Percentiles rank a stretch among this genome's conserved stretches.
Conservation (phyloP, 345 rosid genomes). For the Gossypium rotundifolium region DNA sequence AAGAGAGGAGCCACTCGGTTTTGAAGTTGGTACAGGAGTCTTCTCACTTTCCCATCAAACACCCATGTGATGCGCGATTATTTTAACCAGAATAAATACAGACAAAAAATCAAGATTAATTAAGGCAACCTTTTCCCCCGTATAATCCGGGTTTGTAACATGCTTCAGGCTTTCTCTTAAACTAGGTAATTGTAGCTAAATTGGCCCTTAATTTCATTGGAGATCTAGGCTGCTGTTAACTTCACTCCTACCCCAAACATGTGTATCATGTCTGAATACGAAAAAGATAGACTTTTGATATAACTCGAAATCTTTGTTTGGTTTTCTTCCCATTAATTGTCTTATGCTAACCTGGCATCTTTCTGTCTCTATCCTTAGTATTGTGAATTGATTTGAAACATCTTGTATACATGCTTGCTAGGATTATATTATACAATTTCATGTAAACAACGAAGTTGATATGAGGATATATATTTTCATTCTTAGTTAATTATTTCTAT, state of each 20-base stretch:
- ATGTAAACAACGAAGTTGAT: background rate
- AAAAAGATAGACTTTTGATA: background rate
- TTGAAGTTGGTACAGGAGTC: slow-evolving; percentile 23
- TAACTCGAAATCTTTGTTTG: slow-evolving; percentile 7
- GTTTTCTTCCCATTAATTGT: slow-evolving; percentile 7
- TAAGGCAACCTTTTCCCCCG: slow-evolving; percentile 19
- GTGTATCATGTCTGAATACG: background rate
- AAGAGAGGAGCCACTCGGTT: slow-evolving; percentile 7
- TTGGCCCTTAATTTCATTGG: background rate
- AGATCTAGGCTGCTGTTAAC: background rate
- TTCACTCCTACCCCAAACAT: background rate
- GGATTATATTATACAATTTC: background rate
- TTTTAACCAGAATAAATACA: slow-evolving; percentile 15
- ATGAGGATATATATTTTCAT: background rate
- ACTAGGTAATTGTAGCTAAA: background rate
- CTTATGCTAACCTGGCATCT: background rate
- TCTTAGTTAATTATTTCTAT: no score
- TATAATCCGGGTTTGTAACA: slow-evolving; percentile 19
- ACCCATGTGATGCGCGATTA: slow-evolving; percentile 24
- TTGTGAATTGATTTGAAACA: slow-evolving; percentile 9
- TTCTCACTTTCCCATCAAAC: slow-evolving; percentile 14
- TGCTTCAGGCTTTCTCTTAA: slow-evolving; percentile 5
- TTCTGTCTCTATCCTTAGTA: background rate
- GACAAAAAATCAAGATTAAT: background rate
- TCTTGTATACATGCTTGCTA: slow-evolving; percentile 5